These are phyloP conservation scores for Rhamnella rubrinervis DNA, from an alignment of 331 rosid species.

Conservation along the genomic window DNA sequence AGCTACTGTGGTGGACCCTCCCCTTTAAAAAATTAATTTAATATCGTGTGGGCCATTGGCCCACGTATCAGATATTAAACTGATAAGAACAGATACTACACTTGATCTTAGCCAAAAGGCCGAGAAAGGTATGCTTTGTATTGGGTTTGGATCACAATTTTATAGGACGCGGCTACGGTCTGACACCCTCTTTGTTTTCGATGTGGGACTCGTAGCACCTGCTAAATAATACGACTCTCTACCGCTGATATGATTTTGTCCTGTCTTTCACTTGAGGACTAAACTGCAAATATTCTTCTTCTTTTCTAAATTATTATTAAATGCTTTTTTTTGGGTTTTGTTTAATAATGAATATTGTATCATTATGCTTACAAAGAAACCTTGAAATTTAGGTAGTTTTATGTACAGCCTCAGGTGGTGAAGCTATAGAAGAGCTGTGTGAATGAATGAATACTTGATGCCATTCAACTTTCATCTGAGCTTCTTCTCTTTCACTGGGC, in stretches of 20 bases:
- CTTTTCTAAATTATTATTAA: too few relatives aligned
- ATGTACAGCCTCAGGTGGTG: not conserved
- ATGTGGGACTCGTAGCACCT: not conserved
- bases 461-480: conserved; percentile 21
- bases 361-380: not conserved
- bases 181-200: not conserved
- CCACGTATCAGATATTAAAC: conserved; percentile 23
- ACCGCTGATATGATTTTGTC: too few relatives aligned
- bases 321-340: too few relatives aligned
- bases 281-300: too few relatives aligned
- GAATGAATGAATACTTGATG: not conserved
- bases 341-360: not conserved
- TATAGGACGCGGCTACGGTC: not conserved
- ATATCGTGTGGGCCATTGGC: not conserved
- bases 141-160: not conserved
- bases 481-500: conserved; percentile 49
- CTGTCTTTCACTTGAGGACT: too few relatives aligned
- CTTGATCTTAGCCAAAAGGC: conserved; percentile 15
- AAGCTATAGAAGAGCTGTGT: not conserved
- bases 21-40: conserved; percentile 10
- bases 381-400: not conserved
- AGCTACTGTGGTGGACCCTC: not conserved
- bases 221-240: too few relatives aligned
- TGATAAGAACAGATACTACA: conserved; percentile 18
- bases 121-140: not conserved